A percentile compares a stretch with the other conserved stretches of the same genome.
Conservation (phyloP, 441 rosid genomes). For the Jatropha podagrica region DNA sequence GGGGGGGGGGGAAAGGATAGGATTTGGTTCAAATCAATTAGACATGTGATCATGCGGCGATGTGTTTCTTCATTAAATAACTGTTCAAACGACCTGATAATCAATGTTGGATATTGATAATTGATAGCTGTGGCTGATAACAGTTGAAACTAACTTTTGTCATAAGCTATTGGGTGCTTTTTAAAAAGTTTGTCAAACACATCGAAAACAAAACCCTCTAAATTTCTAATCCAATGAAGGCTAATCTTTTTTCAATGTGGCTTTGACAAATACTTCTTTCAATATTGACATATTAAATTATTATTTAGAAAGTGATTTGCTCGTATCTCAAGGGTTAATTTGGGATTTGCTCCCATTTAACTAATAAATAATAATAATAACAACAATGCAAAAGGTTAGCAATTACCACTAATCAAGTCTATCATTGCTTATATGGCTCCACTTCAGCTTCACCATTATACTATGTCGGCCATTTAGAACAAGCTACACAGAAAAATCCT, state of each 20-base stretch:
- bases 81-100: no score
- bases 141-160: no score
- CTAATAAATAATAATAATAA: not conserved
- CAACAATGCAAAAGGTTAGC: not conserved
- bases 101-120: no score
- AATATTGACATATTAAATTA: not conserved
- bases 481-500: not conserved
- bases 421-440: conserved; percentile 35
- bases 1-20: no score
- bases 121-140: no score
- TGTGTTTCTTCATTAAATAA: no score
- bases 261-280: conserved; percentile 18
- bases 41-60: conserved; percentile 40
- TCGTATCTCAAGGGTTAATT: conserved; percentile 25
- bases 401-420: conserved; percentile 24
- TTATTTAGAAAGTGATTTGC: not conserved
- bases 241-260: conserved; percentile 18
- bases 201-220: conserved; percentile 23
- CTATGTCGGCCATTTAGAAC: conserved; percentile 60
- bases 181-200: no score
- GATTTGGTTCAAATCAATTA: conserved; percentile 43
- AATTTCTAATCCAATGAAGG: conserved; percentile 22
- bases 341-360: not conserved
- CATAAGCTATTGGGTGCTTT: no score
- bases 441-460: conserved; percentile 48